Evolutionary conservation across 306 rosid genomes (phyloP).

Genomic region (Casuarina equisetifolia): DNA sequence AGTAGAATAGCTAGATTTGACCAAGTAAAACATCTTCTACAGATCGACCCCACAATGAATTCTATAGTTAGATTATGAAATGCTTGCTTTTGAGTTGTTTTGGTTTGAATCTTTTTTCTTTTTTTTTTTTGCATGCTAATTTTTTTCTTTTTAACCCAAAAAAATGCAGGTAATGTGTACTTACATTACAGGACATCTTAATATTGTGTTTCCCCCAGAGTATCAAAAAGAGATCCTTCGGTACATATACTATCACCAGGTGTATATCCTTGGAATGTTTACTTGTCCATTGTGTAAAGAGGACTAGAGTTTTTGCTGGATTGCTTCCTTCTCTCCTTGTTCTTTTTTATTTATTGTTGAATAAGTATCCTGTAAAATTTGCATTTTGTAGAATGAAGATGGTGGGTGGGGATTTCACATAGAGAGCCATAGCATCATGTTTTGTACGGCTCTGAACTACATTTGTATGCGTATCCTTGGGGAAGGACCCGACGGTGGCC

Average conservation of each 20-base stretch:
- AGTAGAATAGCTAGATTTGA: too few relatives aligned
- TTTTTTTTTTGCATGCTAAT: neutral
- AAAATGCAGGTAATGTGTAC: conserved; percentile 54
- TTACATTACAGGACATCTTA: conserved; percentile 59
- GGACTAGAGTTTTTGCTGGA: too few relatives aligned
- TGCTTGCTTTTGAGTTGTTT: too few relatives aligned
- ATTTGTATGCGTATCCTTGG: conserved; percentile 21
- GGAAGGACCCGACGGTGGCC: neutral
- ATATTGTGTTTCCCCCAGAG: conserved; percentile 38
- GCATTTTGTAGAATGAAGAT: conserved; percentile 16
- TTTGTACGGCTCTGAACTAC: conserved; percentile 7
- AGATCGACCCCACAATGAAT: too few relatives aligned
- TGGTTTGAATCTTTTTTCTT: too few relatives aligned
- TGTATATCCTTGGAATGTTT: neutral
- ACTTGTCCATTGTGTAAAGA: too few relatives aligned
- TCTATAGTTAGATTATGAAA: too few relatives aligned
- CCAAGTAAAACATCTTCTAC: too few relatives aligned
- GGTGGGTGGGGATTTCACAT: conserved; percentile 18
- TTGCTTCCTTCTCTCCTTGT: too few relatives aligned
- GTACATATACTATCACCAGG: conserved; percentile 14
- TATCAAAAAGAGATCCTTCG: conserved; percentile 63
- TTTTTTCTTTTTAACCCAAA: neutral
- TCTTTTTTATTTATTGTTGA: too few relatives aligned
- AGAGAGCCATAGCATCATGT: conserved; percentile 8
- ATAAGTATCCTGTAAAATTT: neutral